phyloP scores from a whole-genome alignment of 2,329 filamentous ascomycete species.

The Aplosporella prunicola region DNA sequence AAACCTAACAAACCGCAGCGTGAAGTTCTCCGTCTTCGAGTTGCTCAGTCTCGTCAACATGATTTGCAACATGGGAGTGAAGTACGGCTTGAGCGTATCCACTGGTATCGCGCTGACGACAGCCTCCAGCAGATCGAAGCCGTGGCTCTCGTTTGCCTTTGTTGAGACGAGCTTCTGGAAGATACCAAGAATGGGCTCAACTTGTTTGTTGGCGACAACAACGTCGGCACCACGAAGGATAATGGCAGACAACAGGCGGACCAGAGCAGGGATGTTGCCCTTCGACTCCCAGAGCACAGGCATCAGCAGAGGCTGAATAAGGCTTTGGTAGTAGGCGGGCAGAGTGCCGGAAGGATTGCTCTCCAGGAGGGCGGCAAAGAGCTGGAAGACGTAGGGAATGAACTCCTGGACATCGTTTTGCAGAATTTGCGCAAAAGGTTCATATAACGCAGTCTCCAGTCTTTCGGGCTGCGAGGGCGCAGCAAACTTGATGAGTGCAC shows the following conservation, averaged over 20 bases:
- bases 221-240: slow-evolving; percentile 65
- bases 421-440: slow-evolving; percentile 72
- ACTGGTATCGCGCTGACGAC: slow-evolving; percentile 64
- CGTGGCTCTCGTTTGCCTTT: slow-evolving; percentile 76
- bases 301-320: slow-evolving; percentile 69
- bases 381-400: slow-evolving; percentile 90
- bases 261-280: slow-evolving; percentile 86
- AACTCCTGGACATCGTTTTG: slow-evolving; percentile 85
- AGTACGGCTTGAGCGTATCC: slow-evolving; percentile 68
- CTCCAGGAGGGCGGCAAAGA: slow-evolving; percentile 84
- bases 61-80: slow-evolving; percentile 68
- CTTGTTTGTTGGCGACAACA: slow-evolving; percentile 68
- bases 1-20: slow-evolving; percentile 81
- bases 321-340: slow-evolving; percentile 67
- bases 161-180: slow-evolving; percentile 81
- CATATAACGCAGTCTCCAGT: slow-evolving; percentile 73
- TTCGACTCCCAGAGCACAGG: slow-evolving; percentile 83
- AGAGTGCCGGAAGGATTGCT: slow-evolving; percentile 70
- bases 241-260: slow-evolving; percentile 73
- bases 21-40: slow-evolving; percentile 74
- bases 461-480: slow-evolving; percentile 59
- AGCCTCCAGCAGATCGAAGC: slow-evolving; percentile 82
- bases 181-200: slow-evolving; percentile 84
- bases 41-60: slow-evolving; percentile 64
- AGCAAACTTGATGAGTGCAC: slow-evolving; percentile 73